Base-by-base conservation (phyloP, 2,329 filamentous ascomycete genomes). In the Ilyonectria sp. region DNA sequence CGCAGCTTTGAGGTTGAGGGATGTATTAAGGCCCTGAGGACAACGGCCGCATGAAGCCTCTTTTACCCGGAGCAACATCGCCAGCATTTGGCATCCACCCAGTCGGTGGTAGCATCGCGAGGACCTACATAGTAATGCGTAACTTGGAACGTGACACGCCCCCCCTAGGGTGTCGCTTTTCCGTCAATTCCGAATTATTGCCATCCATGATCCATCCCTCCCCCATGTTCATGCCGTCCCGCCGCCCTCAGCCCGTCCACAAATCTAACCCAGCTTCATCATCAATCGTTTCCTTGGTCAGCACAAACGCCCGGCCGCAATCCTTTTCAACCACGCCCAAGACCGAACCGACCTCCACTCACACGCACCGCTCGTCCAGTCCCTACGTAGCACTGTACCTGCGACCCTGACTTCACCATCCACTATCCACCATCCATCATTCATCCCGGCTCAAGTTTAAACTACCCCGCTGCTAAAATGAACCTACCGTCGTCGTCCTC, bases 221-320 rank as follows among this genome's bases (percentile, higher is more conserved):
- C 31, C 63, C 23, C 23, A 23, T 21, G 21, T 21, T 21, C 21
- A 50, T 61, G 23, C 33, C 57, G 63, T 43, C 40, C 17, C 13
- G 37, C 17, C 37, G 13, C 37, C 13, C 23, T 19, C 21, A 35
- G 15, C n/a, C 50, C 57, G 65, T 62, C 67, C 58, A 63, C 68
- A 55, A 50, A 69, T 58, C 35, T 57, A 63, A 66, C 67, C 71
- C 69, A 66, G 65, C 68, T 67, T 69, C 62, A 75, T 75, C 68
- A 72, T 68, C 68, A 55, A 66, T 61, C 44, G 37, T 57, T 63
- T 63, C 63, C 60, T 71, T 69, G 67, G 69, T 69, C 69, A 62
- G 66, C 62, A 57, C 26, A 65, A 43, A 54, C 54, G 43, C 44
- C 54, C 19, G 50, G 61, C 35, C 46, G 61, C 29, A 56, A 9